Conservation (phyloP, 768 basidiomycete genomes). For the Podaxis carcinomalis region DNA sequence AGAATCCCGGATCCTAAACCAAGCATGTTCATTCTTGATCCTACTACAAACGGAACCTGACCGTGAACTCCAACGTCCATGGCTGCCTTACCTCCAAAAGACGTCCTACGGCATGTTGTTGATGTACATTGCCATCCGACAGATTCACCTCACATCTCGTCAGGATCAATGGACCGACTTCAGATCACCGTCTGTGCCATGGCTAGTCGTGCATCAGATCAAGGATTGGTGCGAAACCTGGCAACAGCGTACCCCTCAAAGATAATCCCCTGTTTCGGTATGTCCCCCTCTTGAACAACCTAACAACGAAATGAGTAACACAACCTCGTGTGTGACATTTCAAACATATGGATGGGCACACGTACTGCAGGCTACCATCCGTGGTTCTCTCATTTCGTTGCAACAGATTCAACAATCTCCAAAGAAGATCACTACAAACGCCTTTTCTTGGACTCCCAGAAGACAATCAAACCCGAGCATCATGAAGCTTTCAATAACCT, state of each 20-base stretch:
- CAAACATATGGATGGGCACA: neutral
- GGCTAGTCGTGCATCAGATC: slow-evolving; percentile 66
- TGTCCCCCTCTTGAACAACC: slow-evolving; percentile 20
- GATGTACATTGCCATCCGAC: slow-evolving; percentile 95
- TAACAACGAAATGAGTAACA: too few species aligned
- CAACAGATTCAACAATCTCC: slow-evolving; percentile 33
- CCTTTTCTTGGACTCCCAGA: slow-evolving; percentile 47
- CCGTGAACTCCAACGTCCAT: neutral
- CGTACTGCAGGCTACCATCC: slow-evolving; percentile 76
- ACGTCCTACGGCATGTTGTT: slow-evolving; percentile 63
- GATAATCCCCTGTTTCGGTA: slow-evolving; percentile 88
- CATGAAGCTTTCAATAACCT: slow-evolving; percentile 49
- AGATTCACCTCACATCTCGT: slow-evolving; percentile 50
- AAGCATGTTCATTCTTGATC: neutral
- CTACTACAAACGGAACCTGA: neutral
- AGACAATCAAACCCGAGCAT: slow-evolving; percentile 20
- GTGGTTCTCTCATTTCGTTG: slow-evolving; percentile 86
- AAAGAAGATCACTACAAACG: slow-evolving; percentile 74
- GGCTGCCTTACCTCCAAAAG: slow-evolving; percentile 21
- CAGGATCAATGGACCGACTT: slow-evolving; percentile 48
- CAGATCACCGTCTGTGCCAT: slow-evolving; percentile 79
- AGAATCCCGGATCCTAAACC: neutral
- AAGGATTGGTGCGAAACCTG: slow-evolving; percentile 63
- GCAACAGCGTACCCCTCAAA: slow-evolving; percentile 57
- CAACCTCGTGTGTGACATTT: too few species aligned